Conservation (phyloP, 352 stramenopile species). For the Phytophthora hibernalis region DNA sequence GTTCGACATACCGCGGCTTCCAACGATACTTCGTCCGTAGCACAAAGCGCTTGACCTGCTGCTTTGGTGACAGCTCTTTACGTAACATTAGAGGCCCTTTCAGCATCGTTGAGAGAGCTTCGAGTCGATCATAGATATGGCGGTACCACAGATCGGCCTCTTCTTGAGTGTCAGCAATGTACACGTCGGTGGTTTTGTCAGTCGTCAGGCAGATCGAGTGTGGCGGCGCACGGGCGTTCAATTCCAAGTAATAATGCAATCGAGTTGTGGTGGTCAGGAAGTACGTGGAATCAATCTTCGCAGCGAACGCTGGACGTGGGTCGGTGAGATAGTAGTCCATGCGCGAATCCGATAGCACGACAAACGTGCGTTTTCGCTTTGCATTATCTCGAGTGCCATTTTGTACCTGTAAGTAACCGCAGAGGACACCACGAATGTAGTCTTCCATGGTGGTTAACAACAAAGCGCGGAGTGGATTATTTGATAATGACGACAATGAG, state of each 20-base stretch:
- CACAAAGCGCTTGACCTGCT: conserved; percentile 63
- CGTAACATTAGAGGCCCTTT: conserved; percentile 56
- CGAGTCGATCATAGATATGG: conserved; percentile 58
- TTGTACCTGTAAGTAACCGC: conserved; percentile 71
- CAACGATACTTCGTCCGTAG: conserved; percentile 77
- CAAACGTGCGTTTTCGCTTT: conserved; percentile 70
- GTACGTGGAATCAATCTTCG: conserved; percentile 64
- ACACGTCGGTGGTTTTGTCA: conserved; percentile 66
- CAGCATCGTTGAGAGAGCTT: conserved; percentile 60
- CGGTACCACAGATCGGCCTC: conserved; percentile 59
- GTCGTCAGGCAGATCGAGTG: conserved; percentile 73
- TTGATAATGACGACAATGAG: conserved; percentile 17
- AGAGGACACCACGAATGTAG: conserved; percentile 76
- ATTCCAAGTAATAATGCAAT: conserved; percentile 66
- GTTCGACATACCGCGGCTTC: conserved; percentile 61
- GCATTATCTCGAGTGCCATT: conserved; percentile 50
- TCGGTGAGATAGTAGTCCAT: conserved; percentile 78
- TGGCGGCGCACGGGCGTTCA: conserved; percentile 60
- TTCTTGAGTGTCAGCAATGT: conserved; percentile 56
- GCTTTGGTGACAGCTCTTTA: conserved; percentile 51
- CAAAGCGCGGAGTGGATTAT: conserved; percentile 34
- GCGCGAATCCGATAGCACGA: conserved; percentile 77
- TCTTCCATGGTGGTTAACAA: conserved; percentile 67
- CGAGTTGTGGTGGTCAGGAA: conserved; percentile 52
- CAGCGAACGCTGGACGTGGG: conserved; percentile 65